phyloP scores from a whole-genome alignment of 192 early-diverging fungal genomes.

The Obelidium mucronatum region DNA sequence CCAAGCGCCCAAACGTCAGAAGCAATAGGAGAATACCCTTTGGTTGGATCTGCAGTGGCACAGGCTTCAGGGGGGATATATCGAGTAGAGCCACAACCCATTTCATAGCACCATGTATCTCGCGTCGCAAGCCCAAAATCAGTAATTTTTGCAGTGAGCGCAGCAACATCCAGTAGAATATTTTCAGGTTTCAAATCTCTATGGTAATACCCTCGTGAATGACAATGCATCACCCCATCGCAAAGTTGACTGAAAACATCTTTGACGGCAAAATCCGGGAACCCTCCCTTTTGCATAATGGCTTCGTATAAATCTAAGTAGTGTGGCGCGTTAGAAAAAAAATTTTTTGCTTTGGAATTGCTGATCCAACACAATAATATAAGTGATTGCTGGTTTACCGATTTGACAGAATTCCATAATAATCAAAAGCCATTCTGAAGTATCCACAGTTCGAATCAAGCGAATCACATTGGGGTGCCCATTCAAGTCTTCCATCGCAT shows the following conservation, averaged over 20 bases:
- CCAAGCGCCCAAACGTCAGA: constrained; percentile 86
- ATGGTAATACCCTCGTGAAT: constrained; percentile 84
- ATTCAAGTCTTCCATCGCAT: constrained; percentile 37
- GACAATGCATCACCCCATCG: constrained; percentile 78
- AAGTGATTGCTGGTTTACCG: constrained; percentile 8
- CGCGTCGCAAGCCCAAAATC: constrained; percentile 95
- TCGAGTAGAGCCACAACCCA: constrained; percentile 88
- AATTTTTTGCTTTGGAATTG: no score
- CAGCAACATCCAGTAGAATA: constrained; percentile 50
- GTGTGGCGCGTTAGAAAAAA: no score
- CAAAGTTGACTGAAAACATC: constrained; percentile 77
- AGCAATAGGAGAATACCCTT: constrained; percentile 65
- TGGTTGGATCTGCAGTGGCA: constrained; percentile 51
- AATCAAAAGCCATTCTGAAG: constrained; percentile 42
- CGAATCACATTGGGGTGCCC: constrained; percentile 39
- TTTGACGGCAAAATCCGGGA: constrained; percentile 37
- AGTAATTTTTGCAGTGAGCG: constrained; percentile 73
- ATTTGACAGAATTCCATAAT: constrained; percentile 50
- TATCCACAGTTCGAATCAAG: constrained; percentile 46
- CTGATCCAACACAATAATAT: neutral
- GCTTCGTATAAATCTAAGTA: constrained; percentile 53
- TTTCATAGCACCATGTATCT: constrained; percentile 75
- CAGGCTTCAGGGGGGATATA: constrained; percentile 88
- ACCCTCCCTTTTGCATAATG: constrained; percentile 48
- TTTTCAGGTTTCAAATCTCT: constrained; percentile 95